Evolutionary conservation across 495 filamentous ascomycete genomes (phyloP).

Genomic region (Penicillium canariense): DNA sequence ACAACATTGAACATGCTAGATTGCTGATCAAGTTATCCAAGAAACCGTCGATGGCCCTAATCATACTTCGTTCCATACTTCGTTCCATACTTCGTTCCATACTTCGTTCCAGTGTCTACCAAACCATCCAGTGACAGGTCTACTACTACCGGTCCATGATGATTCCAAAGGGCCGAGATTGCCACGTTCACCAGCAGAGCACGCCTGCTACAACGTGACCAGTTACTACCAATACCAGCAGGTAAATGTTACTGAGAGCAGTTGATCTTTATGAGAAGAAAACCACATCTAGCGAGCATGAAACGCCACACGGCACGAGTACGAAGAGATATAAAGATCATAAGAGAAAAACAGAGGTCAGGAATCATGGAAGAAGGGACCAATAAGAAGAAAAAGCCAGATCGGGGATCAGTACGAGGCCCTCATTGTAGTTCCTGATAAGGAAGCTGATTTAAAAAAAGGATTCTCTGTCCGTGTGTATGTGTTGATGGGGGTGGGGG

Average conservation of each 20-base stretch:
- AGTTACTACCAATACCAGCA: not conserved
- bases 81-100: too few relatives aligned
- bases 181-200: too few relatives aligned
- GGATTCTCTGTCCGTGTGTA: slow-evolving; percentile 29
- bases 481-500: slow-evolving; percentile 20
- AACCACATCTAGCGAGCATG: slow-evolving; percentile 28
- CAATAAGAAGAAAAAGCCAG: slow-evolving; percentile 17
- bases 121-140: too few relatives aligned
- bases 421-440: slow-evolving; percentile 32
- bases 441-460: slow-evolving; percentile 34
- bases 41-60: too few relatives aligned
- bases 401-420: slow-evolving; percentile 25
- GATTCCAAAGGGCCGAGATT: too few relatives aligned
- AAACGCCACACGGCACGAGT: slow-evolving; percentile 26
- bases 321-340: slow-evolving; percentile 15
- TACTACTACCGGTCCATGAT: too few relatives aligned
- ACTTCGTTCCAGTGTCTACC: too few relatives aligned
- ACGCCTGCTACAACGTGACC: not conserved
- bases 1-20: too few relatives aligned
- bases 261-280: slow-evolving; percentile 16
- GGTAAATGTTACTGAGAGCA: not conserved
- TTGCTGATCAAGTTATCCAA: too few relatives aligned
- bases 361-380: slow-evolving; percentile 4
- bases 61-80: too few relatives aligned
- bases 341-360: slow-evolving; percentile 9